Evolutionary conservation across 1,139 yeast genomes (phyloP).

Genomic region (Nakaseomyces uthaithaninus): DNA sequence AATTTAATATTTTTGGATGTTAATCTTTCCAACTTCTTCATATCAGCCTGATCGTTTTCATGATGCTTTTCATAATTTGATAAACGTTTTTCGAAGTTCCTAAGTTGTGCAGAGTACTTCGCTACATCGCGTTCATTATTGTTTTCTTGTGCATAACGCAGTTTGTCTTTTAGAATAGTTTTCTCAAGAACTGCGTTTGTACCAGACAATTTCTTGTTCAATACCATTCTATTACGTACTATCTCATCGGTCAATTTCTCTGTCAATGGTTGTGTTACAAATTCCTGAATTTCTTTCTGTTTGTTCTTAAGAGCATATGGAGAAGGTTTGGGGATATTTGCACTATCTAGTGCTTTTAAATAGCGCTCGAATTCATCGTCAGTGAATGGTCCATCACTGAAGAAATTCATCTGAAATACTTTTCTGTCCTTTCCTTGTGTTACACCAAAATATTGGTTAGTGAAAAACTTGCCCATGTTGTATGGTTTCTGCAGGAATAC

Average conservation of each 20-base stretch:
- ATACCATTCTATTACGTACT: constrained; percentile 62
- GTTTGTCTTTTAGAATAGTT: constrained; percentile 62
- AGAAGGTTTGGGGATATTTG: constrained; percentile 52
- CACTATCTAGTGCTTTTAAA: constrained; percentile 49
- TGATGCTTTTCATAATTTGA: constrained; percentile 36
- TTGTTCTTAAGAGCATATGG: constrained; percentile 61
- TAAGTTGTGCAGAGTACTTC: constrained; percentile 32
- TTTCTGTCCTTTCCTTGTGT: constrained; percentile 51
- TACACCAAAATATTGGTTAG: constrained; percentile 52
- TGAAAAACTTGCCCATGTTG: constrained; percentile 45
- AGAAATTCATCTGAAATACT: constrained; percentile 64
- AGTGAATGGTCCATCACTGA: constrained; percentile 68
- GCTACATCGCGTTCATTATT: constrained; percentile 47
- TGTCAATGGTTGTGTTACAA: constrained; percentile 60
- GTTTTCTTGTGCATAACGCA: constrained; percentile 68
- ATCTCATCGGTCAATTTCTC: constrained; percentile 72
- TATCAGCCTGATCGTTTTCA: constrained; percentile 32
- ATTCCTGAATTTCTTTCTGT: constrained; percentile 48
- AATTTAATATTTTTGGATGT: constrained; percentile 65
- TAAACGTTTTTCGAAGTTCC: constrained; percentile 45
- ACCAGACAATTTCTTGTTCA: constrained; percentile 49
- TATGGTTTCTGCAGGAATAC: constrained; percentile 54
- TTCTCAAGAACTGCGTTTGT: constrained; percentile 76
- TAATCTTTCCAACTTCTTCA: constrained; percentile 33
- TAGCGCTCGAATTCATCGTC: constrained; percentile 68